Base-by-base conservation (phyloP, 371 early-diverging fungal genomes). In the Mortierella sp. region DNA sequence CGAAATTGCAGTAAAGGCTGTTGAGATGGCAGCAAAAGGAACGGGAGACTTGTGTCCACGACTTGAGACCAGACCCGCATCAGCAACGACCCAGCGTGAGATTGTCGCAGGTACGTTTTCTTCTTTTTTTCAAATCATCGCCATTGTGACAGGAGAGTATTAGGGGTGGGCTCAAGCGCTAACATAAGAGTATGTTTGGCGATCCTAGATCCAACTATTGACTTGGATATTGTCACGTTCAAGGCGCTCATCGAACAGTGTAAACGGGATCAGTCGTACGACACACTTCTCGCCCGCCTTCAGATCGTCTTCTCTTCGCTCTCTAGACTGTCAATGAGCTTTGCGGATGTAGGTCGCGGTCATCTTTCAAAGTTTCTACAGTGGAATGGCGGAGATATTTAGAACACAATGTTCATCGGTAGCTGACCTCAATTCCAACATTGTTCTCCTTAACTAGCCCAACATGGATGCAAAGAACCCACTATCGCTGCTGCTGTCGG, bases 261-360 rank as follows among this genome's bases (percentile, higher is more conserved):
- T 44, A 86, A 82, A 46, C 71, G 48, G 10, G 82, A 82, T 29
- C 71, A 79, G 74, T 79, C 82, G 0, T 86, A 82, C 32, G 79
- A n/a, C 3, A 65, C 82, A 27, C n/a, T 86, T 3, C 82, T 82
- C 16, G 38, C 78, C 0, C 76, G 86, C 7, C 77, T 86, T 14
- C 79, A 86, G 48, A 51, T 51, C n/a, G 86, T 86, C 0, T 86
- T 86, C 43, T 86, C 86, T 1, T 86, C 86, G 1, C 86, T 86
- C 44, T 86, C 86, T 14, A 46, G 86, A 49, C 73, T 86, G 21
- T 86, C 86, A 1, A 79, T 86, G 80, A 86, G 86, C 35, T 86
- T 86, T 77, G 80, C 86, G n/a, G 86, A 82, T 54, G 84, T 84
- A 72, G 74, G 84, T 68, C 2, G 1, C 21, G 35, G 27, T 38